Conservation (phyloP, 495 filamentous ascomycete genomes). For the Penicillium soppii region DNA sequence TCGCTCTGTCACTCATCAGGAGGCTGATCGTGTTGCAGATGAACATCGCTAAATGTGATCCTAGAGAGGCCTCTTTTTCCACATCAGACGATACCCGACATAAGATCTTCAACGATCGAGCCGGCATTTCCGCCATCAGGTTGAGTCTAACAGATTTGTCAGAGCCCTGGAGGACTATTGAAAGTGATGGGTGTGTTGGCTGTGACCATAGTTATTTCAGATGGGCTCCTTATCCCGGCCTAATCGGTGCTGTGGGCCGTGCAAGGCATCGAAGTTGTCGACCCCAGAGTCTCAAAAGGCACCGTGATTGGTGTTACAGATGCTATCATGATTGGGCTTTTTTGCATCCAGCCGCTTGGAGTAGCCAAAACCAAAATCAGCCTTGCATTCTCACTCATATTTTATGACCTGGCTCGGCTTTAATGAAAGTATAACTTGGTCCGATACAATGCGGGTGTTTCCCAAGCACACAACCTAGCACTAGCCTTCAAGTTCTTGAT, state of each 20-base stretch:
- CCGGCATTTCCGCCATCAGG: constrained; percentile 48
- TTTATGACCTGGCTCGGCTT: constrained; percentile 72
- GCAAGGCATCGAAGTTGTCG: constrained; percentile 55
- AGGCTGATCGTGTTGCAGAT: too few species aligned
- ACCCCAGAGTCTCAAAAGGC: constrained; percentile 33
- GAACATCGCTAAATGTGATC: constrained; percentile 27
- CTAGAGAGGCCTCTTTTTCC: constrained; percentile 42
- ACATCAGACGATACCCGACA: constrained; percentile 60
- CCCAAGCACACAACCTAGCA: too few species aligned
- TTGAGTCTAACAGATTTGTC: constrained; percentile 64
- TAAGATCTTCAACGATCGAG: constrained; percentile 53
- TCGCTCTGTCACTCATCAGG: too few species aligned
- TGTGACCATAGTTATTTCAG: constrained; percentile 66
- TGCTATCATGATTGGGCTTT: constrained; percentile 67
- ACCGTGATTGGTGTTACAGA: constrained; percentile 68
- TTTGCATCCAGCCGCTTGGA: constrained; percentile 68
- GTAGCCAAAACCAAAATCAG: constrained; percentile 67
- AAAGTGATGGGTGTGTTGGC: constrained; percentile 70
- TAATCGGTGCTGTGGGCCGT: constrained; percentile 24
- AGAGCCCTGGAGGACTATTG: constrained; percentile 50
- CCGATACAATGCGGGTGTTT: constrained; percentile 55
- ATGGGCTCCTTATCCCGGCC: constrained; percentile 36
- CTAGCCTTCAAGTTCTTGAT: constrained; percentile 62
- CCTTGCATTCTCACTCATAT: constrained; percentile 65
- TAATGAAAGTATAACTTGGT: constrained; percentile 71